Evolutionary conservation across 495 filamentous ascomycete species (phyloP), one percentile per base, ranked within the genome.

Genomic region (Hypoxylon lienhwacheense): DNA sequence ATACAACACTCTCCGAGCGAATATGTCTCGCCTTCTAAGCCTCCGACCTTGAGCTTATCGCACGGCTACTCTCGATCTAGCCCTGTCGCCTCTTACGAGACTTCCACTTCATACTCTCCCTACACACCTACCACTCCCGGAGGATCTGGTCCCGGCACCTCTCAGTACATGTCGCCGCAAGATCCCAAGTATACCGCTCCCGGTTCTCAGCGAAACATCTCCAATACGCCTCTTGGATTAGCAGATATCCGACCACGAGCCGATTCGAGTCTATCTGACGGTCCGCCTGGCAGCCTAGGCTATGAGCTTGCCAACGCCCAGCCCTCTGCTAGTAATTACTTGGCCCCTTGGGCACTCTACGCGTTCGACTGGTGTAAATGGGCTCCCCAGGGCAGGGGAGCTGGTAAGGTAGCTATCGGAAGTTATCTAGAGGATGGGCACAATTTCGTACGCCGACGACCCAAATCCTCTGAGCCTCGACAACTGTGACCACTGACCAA

Each of bases 321-420:
- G 46, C 69, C 78, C 2, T 75, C 76, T 20, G 79, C 79, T 31
- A 81, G 91, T 73, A 96, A 92, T 61, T 97, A 97, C 70, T 75
- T 97, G 57, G 91, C 91, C 4, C 91, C 91, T 1, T 99, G 93
- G 89, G 85, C 89, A 28, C 85, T 95, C 29, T 97, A 96, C 70
- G 91, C 95, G 6, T 88, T 95, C 55, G 95, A 99, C 75, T 99
- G 95, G 95, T 99, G 93, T 71, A 97, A 97, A 72, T 99, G 95
- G 95, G 81, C 86, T n/a, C 83, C 91, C 1, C 81, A 85, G 28
- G 81, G 81, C 22, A 84, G 84, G 42, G 81, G 85, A 31, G 90
- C 89, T 7, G 93, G 93, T 16, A 97, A 97, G 65, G 80, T 99
- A 59, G 93, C 93, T 2, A 77, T 97, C 36, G 93, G 92, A 49